Conservation (phyloP, 1,139 yeast genomes). For the Eremothecium sinecaudum region DNA sequence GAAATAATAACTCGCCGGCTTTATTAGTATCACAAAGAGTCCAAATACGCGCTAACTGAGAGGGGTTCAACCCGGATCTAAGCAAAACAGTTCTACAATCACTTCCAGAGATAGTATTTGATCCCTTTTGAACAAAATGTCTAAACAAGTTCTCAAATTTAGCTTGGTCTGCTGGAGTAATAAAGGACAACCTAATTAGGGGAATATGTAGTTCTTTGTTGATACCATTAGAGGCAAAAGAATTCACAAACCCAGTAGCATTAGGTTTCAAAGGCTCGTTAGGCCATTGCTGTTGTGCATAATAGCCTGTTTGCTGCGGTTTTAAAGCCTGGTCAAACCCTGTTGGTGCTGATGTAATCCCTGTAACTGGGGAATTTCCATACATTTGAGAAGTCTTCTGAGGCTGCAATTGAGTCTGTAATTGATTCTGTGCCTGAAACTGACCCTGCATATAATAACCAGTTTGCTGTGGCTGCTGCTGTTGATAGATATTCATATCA, state of each 20-base stretch:
- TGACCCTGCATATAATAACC: conserved; percentile 12
- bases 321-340: conserved; percentile 9
- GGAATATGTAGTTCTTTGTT: conserved; percentile 46
- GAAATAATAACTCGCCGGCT: conserved; percentile 78
- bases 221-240: conserved; percentile 32
- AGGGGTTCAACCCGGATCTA: conserved; percentile 70
- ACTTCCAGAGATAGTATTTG: conserved; percentile 66
- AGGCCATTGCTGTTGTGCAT: conserved; percentile 27
- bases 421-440: conserved; percentile 13
- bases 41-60: conserved; percentile 82
- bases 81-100: conserved; percentile 70
- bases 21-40: conserved; percentile 77
- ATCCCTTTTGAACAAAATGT: conserved; percentile 67
- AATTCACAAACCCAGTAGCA: conserved; percentile 33
- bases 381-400: conserved; percentile 10
- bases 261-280: conserved; percentile 30
- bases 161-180: conserved; percentile 75
- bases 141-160: conserved; percentile 78
- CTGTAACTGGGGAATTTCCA: conserved; percentile 12
- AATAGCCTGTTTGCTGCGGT: conserved; percentile 37
- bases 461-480: conserved; percentile 10
- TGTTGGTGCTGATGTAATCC: conserved; percentile 14
- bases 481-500: conserved; percentile 11
- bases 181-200: conserved; percentile 65
- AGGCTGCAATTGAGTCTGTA: conserved; percentile 15